phyloP scores from a whole-genome alignment of 371 early-diverging fungal genomes.

The Lichtheimia corymbifera region DNA sequence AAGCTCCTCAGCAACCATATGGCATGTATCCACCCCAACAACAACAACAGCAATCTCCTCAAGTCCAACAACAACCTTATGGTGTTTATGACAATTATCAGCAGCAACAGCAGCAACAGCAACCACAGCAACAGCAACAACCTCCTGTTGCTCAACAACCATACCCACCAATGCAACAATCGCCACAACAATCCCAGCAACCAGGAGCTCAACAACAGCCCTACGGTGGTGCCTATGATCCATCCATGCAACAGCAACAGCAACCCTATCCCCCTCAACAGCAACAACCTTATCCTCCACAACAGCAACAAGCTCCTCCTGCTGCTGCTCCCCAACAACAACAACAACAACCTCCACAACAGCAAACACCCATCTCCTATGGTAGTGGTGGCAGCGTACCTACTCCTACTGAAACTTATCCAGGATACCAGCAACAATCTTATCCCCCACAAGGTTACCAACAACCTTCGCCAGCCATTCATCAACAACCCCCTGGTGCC shows the following conservation, averaged over 20 bases:
- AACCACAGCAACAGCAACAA: conserved; percentile 8
- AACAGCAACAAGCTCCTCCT: not conserved
- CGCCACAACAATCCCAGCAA: conserved; percentile 2
- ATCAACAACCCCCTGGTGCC: not conserved
- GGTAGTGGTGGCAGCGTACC: not conserved
- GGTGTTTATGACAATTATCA: conserved; percentile 5
- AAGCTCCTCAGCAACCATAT: conserved; percentile 23
- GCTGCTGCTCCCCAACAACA: not conserved
- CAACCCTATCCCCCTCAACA: conserved; percentile 2
- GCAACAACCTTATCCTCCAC: not conserved
- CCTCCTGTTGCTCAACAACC: conserved; percentile 1
- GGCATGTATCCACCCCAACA: conserved; percentile 14
- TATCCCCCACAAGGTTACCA: conserved; percentile 1
- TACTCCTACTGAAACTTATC: not conserved
- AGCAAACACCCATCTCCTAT: not conserved
- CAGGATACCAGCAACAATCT: not conserved
- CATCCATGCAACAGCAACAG: conserved; percentile 1
- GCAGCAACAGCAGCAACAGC: too few species aligned
- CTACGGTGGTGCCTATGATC: not conserved
- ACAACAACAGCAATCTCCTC: conserved; percentile 13
- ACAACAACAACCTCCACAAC: conserved; percentile 5
- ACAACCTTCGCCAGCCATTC: too few species aligned
- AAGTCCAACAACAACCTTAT: conserved; percentile 4
- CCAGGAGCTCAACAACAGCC: not conserved
- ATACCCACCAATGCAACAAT: not conserved